Evolutionary conservation across 257 asterid genomes (phyloP).

Genomic region (Solanum corneliomulleri): DNA sequence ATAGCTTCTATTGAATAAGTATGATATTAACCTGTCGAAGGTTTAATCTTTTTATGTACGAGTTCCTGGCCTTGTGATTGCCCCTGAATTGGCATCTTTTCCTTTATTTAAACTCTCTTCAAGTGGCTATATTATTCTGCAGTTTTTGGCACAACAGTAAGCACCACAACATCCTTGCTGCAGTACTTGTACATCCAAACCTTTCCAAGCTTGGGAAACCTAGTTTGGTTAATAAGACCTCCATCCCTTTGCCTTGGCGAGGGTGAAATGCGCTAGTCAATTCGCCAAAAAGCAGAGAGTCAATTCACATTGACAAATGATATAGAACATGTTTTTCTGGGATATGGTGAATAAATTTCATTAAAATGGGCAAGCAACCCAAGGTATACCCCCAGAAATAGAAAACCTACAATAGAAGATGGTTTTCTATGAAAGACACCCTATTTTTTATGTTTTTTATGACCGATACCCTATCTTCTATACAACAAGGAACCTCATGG

Average conservation of each 20-base stretch:
- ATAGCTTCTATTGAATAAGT: background rate
- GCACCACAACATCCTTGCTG: background rate
- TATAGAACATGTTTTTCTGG: background rate
- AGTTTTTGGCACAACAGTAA: background rate
- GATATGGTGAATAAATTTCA: background rate
- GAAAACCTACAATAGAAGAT: background rate
- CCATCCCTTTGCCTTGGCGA: background rate
- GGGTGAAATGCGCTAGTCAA: background rate
- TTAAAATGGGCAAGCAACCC: background rate
- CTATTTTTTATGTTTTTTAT: background rate
- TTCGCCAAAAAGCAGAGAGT: background rate
- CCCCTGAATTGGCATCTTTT: background rate
- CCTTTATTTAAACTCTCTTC: background rate
- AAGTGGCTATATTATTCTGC: background rate
- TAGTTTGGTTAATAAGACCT: background rate
- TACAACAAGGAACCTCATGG: background rate
- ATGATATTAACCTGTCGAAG: background rate
- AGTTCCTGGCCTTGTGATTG: background rate
- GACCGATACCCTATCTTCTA: background rate
- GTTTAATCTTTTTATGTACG: background rate
- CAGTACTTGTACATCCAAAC: background rate
- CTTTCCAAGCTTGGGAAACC: background rate
- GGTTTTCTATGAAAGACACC: background rate
- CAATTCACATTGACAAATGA: background rate
- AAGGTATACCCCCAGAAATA: background rate